Percentiles rank a stretch among this genome's conserved stretches.
Evolutionary conservation across 108 stramenopile genomes (phyloP).

Genomic region (Skeletonema menzelii): DNA sequence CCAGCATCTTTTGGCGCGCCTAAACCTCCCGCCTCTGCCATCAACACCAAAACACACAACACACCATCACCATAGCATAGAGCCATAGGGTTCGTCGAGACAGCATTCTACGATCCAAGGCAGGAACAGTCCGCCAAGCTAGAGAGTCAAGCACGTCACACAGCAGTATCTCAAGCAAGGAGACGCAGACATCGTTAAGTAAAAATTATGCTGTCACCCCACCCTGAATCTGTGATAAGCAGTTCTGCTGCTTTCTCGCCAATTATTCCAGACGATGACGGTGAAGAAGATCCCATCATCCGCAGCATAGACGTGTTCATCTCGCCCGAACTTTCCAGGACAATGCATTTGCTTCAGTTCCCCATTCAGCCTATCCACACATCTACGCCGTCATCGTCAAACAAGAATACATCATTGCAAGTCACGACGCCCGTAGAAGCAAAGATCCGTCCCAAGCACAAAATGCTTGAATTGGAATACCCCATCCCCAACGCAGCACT

Average conservation of each 20-base stretch:
- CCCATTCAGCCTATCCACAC: slow-evolving; percentile 60
- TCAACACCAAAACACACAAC: too few species aligned
- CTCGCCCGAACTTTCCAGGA: slow-evolving; percentile 62
- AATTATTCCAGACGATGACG: slow-evolving; percentile 21
- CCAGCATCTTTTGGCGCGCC: too few species aligned
- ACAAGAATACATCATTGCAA: background rate
- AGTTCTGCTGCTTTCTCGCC: background rate
- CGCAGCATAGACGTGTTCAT: slow-evolving; percentile 85
- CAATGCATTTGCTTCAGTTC: slow-evolving; percentile 77
- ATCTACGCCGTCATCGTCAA: background rate
- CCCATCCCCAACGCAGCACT: slow-evolving; percentile 37
- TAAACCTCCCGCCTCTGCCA: too few species aligned
- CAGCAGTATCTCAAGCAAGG: too few species aligned
- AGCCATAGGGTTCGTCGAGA: too few species aligned
- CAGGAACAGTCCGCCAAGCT: too few species aligned
- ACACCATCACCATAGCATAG: too few species aligned
- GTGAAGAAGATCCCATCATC: slow-evolving; percentile 69
- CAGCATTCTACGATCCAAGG: too few species aligned
- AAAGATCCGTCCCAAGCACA: slow-evolving; percentile 64
- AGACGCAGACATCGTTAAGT: too few species aligned
- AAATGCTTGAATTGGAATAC: slow-evolving; percentile 74
- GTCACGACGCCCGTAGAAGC: slow-evolving; percentile 49
- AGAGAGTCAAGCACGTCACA: too few species aligned
- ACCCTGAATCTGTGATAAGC: background rate
- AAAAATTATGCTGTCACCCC: background rate